Conservation (phyloP, 2,329 filamentous ascomycete species). For the Ceratocystis harringtonii region DNA sequence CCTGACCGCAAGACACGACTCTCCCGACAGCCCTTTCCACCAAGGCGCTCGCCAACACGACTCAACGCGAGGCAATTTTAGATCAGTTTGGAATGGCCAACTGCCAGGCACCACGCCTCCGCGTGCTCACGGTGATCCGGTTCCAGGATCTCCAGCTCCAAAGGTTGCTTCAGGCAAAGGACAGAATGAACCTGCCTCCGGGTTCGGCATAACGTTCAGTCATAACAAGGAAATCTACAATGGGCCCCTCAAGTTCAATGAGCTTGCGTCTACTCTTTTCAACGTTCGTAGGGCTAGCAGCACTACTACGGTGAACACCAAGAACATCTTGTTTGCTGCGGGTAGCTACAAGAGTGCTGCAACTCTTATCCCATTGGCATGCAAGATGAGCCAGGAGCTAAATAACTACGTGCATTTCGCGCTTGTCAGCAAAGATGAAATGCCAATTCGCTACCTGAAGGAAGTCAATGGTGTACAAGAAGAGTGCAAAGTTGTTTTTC, state of each 20-base stretch:
- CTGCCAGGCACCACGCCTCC: slow-evolving; percentile 13
- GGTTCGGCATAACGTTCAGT: not conserved
- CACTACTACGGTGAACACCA: slow-evolving; percentile 35
- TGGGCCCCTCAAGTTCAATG: slow-evolving; percentile 53
- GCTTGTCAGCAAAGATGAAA: slow-evolving; percentile 56
- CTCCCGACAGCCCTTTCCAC: slow-evolving; percentile 15
- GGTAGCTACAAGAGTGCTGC: slow-evolving; percentile 59
- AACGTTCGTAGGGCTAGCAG: slow-evolving; percentile 41
- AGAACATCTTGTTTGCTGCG: slow-evolving; percentile 66
- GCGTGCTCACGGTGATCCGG: slow-evolving; percentile 10
- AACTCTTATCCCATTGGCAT: slow-evolving; percentile 64
- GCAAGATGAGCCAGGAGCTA: slow-evolving; percentile 60
- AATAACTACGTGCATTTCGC: slow-evolving; percentile 69
- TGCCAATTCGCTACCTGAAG: slow-evolving; percentile 53
- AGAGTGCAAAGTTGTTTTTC: slow-evolving; percentile 48
- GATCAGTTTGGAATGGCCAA: not conserved
- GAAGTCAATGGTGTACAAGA: slow-evolving; percentile 65
- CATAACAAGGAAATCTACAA: slow-evolving; percentile 35
- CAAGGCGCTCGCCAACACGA: slow-evolving; percentile 5
- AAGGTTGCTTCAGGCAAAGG: not conserved
- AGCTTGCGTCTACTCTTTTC: slow-evolving; percentile 49
- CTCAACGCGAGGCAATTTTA: not conserved
- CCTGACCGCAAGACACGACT: slow-evolving; percentile 5
- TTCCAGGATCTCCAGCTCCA: not conserved
- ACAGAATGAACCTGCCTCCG: not conserved